Conservation (phyloP, 2,329 filamentous ascomycete genomes). For the Dactylella cylindrospora region DNA sequence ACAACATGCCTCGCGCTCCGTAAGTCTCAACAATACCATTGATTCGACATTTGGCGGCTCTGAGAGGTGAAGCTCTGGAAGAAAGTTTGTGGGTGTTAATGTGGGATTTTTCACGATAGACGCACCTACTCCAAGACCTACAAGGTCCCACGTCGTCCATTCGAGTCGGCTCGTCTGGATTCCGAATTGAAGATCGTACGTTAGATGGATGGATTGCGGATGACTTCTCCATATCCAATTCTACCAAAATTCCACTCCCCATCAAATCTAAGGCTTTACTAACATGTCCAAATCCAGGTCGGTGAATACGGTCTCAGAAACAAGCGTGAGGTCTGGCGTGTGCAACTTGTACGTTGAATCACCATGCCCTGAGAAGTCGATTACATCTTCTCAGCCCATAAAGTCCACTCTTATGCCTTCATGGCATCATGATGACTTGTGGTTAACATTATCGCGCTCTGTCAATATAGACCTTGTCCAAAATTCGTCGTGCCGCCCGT, state of each 20-base stretch:
- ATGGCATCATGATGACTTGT: slow-evolving; percentile 45
- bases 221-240: slow-evolving; percentile 1
- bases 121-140: slow-evolving; percentile 90
- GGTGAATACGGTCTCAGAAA: slow-evolving; percentile 99
- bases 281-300: slow-evolving; percentile 53
- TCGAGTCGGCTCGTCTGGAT: slow-evolving; percentile 99
- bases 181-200: slow-evolving; percentile 89
- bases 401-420: slow-evolving; percentile 44
- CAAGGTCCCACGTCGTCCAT: slow-evolving; percentile 65
- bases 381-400: slow-evolving; percentile 35
- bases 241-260: background rate
- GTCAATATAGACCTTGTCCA: slow-evolving; percentile 73
- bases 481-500: slow-evolving; percentile 99
- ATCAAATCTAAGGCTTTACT: background rate
- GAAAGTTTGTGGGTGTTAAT: slow-evolving; percentile 16
- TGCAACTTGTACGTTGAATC: slow-evolving; percentile 66
- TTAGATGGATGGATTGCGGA: slow-evolving; percentile 20
- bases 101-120: slow-evolving; percentile 12
- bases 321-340: slow-evolving; percentile 99
- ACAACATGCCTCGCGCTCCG: slow-evolving; percentile 43
- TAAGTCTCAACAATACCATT: slow-evolving; percentile 11
- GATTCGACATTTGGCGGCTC: background rate
- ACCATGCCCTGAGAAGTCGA: slow-evolving; percentile 40
- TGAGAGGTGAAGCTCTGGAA: background rate
- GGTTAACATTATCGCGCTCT: slow-evolving; percentile 28